Percentiles rank a stretch among this genome's conserved stretches.
Conservation (phyloP, 192 early-diverging fungal genomes). For the Umbelopsis vinacea region DNA sequence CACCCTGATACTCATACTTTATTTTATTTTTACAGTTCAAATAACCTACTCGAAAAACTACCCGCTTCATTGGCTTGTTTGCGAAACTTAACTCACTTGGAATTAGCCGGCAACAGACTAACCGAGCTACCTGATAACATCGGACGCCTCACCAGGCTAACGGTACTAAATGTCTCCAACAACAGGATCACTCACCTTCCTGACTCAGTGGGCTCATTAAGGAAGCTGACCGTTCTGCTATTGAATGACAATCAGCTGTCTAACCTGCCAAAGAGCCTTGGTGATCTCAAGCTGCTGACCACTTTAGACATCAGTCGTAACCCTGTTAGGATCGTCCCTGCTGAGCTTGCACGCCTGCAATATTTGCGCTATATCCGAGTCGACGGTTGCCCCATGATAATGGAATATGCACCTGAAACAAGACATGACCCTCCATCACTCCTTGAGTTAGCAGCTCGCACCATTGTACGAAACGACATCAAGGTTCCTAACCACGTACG, state of each 20-base stretch:
- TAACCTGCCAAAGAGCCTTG: conserved; percentile 68
- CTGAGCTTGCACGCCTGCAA: conserved; percentile 73
- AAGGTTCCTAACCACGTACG: conserved; percentile 54
- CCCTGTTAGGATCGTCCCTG: conserved; percentile 67
- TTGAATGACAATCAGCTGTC: conserved; percentile 65
- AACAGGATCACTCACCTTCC: conserved; percentile 74
- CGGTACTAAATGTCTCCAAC: conserved; percentile 63
- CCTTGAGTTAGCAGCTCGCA: conserved; percentile 77
- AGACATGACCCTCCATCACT: conserved; percentile 64
- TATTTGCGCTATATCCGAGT: conserved; percentile 62
- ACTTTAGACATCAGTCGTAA: conserved; percentile 72
- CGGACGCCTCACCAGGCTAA: conserved; percentile 64
- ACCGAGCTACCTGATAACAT: conserved; percentile 70
- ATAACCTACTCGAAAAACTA: conserved; percentile 23
- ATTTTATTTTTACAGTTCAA: background rate
- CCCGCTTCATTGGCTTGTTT: conserved; percentile 60
- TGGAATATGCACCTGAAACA: conserved; percentile 47
- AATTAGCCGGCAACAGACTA: conserved; percentile 69
- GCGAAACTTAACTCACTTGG: conserved; percentile 64
- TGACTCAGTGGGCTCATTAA: conserved; percentile 59
- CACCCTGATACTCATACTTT: background rate
- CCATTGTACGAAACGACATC: conserved; percentile 69
- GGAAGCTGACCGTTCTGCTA: conserved; percentile 67
- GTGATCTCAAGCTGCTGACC: conserved; percentile 59
- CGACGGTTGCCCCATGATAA: conserved; percentile 58